Evolutionary conservation across 2,329 filamentous ascomycete genomes (phyloP).

Genomic region (Epichloe amarillans): DNA sequence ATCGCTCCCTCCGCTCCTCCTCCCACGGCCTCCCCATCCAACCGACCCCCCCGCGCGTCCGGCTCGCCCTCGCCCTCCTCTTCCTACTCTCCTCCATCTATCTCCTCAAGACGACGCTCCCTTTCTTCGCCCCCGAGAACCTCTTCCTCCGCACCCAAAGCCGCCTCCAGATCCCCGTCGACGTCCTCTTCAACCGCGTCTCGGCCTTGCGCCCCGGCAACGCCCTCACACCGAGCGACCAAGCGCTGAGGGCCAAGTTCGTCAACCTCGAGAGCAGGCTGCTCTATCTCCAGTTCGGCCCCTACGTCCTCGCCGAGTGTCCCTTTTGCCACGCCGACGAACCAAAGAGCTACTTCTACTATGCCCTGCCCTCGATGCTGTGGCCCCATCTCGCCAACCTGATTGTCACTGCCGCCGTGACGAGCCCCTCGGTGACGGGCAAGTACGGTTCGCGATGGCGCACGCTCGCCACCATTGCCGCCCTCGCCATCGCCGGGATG

Average conservation of each 20-base stretch:
- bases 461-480: conserved; percentile 50
- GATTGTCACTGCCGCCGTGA: conserved; percentile 55
- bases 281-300: conserved; percentile 75
- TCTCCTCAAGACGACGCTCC: conserved; percentile 51
- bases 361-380: conserved; percentile 60
- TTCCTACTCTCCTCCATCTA: conserved; percentile 31
- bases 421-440: conserved; percentile 53
- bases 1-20: conserved; percentile 39
- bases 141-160: conserved; percentile 67
- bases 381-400: conserved; percentile 74
- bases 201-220: conserved; percentile 35
- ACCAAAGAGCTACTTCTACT: conserved; percentile 60
- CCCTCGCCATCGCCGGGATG: conserved; percentile 40
- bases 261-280: conserved; percentile 58
- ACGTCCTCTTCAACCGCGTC: conserved; percentile 72
- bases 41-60: conserved; percentile 34
- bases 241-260: conserved; percentile 53
- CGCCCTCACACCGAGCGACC: conserved; percentile 44
- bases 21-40: conserved; percentile 37
- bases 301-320: conserved; percentile 58
- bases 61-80: conserved; percentile 48
- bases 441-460: conserved; percentile 56
- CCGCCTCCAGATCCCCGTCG: conserved; percentile 71
- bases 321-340: conserved; percentile 70
- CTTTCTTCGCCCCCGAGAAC: conserved; percentile 61